Conservation (phyloP, 2,329 filamentous ascomycete genomes). For the Trichoderma breve region DNA sequence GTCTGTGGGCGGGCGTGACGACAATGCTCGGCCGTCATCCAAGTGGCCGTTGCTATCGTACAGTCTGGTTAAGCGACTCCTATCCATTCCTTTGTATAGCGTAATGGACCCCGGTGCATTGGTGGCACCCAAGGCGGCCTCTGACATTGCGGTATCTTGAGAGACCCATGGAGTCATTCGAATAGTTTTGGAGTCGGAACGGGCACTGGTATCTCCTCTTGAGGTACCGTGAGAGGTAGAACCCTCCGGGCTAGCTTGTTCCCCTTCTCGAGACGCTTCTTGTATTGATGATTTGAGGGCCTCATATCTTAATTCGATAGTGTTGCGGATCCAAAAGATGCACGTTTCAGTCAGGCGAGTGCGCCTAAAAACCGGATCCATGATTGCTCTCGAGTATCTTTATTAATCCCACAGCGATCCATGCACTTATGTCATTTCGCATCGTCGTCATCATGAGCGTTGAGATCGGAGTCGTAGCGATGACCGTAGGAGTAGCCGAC, state of each 20-base stretch:
- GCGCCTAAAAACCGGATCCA: neutral
- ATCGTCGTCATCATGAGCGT: neutral
- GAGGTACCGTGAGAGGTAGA: neutral
- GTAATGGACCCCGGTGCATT: neutral
- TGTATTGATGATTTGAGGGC: neutral
- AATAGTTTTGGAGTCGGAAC: neutral
- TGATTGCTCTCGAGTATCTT: neutral
- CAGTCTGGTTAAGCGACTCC: neutral
- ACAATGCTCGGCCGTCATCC: too few relatives aligned
- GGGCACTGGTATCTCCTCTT: neutral
- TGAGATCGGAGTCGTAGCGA: neutral
- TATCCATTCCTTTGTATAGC: neutral
- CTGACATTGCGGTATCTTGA: neutral
- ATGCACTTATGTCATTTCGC: neutral
- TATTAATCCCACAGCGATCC: neutral
- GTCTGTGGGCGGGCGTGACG: neutral
- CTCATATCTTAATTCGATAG: neutral
- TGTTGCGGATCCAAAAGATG: neutral
- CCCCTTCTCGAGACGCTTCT: neutral
- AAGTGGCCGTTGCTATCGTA: neutral
- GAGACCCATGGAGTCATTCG: neutral
- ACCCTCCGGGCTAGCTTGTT: neutral
- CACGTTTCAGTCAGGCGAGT: neutral
- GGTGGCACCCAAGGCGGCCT: neutral
- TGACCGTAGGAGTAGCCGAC: neutral